Percentiles rank a stretch among this genome's conserved stretches.
phyloP scores from a whole-genome alignment of 2,329 filamentous ascomycete genomes.

The Polychaeton citri region DNA sequence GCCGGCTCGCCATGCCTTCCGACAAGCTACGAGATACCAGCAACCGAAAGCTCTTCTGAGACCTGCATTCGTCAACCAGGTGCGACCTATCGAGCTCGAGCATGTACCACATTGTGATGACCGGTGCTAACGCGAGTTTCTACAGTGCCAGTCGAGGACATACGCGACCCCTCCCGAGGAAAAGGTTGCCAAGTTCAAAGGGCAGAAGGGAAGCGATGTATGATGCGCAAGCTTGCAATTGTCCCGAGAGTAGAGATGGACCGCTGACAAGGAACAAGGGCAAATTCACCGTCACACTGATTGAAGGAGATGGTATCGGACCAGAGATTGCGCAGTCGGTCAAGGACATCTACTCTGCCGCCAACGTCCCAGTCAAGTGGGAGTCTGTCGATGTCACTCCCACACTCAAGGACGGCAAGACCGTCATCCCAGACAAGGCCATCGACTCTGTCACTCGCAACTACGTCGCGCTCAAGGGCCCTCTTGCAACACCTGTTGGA shows the following conservation, averaged over 20 bases:
- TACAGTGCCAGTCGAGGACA: conserved; percentile 11
- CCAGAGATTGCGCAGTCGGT: conserved; percentile 96
- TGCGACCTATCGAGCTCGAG: too few species aligned
- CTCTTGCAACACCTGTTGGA: conserved; percentile 92
- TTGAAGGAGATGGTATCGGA: conserved; percentile 97
- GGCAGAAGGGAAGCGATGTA: conserved; percentile 78
- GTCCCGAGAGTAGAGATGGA: too few species aligned
- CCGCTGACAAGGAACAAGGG: conserved; percentile 41
- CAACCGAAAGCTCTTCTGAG: conserved; percentile 5
- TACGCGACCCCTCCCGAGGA: conserved; percentile 51
- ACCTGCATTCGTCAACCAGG: conserved; percentile 6
- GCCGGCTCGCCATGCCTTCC: conserved; percentile 1
- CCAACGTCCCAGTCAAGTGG: conserved; percentile 93
- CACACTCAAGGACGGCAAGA: conserved; percentile 86
- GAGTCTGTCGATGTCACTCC: conserved; percentile 95
- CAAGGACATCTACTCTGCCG: conserved; percentile 96
- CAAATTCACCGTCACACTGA: conserved; percentile 90
- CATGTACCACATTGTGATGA: too few species aligned
- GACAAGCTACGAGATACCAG: neutral
- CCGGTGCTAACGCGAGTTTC: too few species aligned
- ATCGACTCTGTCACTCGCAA: conserved; percentile 91
- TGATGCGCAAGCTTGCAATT: too few species aligned
- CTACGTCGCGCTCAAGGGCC: conserved; percentile 95
- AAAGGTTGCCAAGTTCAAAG: conserved; percentile 84
- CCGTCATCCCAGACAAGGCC: conserved; percentile 80